These are phyloP conservation scores for Pichia kluyveri DNA, from an alignment of 805 yeast genomes.

Conservation along the genomic window DNA sequence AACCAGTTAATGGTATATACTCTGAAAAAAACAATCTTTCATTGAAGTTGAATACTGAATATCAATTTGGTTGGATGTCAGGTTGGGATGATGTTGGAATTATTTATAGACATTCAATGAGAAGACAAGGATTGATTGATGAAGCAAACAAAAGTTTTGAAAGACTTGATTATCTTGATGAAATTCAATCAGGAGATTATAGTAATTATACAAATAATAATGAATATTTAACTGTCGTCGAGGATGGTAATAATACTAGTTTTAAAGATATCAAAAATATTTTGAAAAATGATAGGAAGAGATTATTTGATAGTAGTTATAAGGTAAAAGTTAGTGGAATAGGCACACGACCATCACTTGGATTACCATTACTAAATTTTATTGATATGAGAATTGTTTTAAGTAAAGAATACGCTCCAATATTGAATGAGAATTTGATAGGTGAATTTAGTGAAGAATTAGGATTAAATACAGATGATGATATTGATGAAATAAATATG, in stretches of 20 bases:
- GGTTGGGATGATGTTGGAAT: slow-evolving; percentile 57
- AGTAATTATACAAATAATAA: background rate
- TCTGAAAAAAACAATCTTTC: slow-evolving; percentile 18
- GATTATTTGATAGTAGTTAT: slow-evolving; percentile 23
- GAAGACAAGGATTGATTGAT: slow-evolving; percentile 11
- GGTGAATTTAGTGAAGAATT: slow-evolving; percentile 27
- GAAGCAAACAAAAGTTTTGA: slow-evolving; percentile 11
- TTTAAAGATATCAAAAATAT: slow-evolving; percentile 18
- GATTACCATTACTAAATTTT: slow-evolving; percentile 44
- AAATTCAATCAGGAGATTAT: background rate
- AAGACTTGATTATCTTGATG: slow-evolving; percentile 12
- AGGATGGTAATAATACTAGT: background rate
- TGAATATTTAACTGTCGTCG: slow-evolving; percentile 13
- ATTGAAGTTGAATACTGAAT: slow-evolving; percentile 39
- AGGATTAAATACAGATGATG: slow-evolving; percentile 20
- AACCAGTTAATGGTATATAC: slow-evolving; percentile 28
- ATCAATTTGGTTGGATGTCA: slow-evolving; percentile 61
- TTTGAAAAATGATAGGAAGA: slow-evolving; percentile 19
- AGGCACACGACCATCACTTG: slow-evolving; percentile 42
- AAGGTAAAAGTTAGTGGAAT: slow-evolving; percentile 25
- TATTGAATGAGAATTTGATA: slow-evolving; percentile 25
- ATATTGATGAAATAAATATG: slow-evolving; percentile 2
- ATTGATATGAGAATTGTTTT: slow-evolving; percentile 42
- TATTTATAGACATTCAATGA: slow-evolving; percentile 22
- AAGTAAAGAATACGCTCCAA: slow-evolving; percentile 34